Evolutionary conservation across 2,329 filamentous ascomycete species (phyloP).

Genomic region (Botrytis fragariae): DNA sequence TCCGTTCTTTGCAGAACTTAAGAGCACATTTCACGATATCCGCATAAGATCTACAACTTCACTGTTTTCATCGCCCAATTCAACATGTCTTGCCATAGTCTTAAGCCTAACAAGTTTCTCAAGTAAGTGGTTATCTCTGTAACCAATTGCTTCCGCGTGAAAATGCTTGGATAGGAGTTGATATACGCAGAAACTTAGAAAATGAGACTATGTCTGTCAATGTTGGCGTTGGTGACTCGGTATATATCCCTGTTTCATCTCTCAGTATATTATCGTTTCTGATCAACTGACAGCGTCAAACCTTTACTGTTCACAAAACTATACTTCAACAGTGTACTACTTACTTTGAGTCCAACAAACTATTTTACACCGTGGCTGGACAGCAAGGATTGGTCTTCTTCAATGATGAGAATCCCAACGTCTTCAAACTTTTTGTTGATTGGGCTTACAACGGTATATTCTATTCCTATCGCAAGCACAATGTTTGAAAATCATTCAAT

Average conservation of each 20-base stretch:
- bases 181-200: not conserved
- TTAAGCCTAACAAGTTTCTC: slow-evolving; percentile 22
- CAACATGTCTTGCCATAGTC: slow-evolving; percentile 25
- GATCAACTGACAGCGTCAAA: slow-evolving; percentile 15
- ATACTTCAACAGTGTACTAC: slow-evolving; percentile 22
- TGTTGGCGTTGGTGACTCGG: slow-evolving; percentile 8
- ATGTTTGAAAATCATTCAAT: not conserved
- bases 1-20: rapidly evolving
- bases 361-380: slow-evolving; percentile 16
- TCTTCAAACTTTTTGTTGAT: slow-evolving; percentile 23
- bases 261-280: too few species aligned
- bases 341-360: slow-evolving; percentile 21
- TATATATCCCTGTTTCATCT: not conserved
- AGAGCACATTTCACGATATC: not conserved
- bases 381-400: slow-evolving; percentile 21
- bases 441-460: slow-evolving; percentile 23
- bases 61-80: not conserved
- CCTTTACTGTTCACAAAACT: slow-evolving; percentile 24
- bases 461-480: not conserved
- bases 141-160: not conserved
- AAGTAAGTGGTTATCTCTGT: slow-evolving; percentile 7
- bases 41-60: not conserved
- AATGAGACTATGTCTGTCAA: slow-evolving; percentile 12
- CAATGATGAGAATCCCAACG: slow-evolving; percentile 20
- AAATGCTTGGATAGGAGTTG: not conserved